Evolutionary conservation across 164 flowering plant species (phyloP).

Genomic region (Pachysandra terminalis): DNA sequence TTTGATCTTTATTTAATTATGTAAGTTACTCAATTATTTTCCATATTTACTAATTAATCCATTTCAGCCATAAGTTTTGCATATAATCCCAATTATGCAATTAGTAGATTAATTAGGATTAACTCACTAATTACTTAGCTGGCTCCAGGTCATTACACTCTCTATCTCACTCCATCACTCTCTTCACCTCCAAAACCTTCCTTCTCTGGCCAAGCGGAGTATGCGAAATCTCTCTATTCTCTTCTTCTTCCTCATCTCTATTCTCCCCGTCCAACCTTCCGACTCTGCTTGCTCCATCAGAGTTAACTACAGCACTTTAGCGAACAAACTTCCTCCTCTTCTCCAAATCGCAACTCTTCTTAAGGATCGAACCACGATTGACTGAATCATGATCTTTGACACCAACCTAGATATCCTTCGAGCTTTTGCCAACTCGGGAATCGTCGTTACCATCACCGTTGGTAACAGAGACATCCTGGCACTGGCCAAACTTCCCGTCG

Average conservation of each 20-base stretch:
- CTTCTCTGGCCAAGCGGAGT: background rate
- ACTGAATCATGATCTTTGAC: constrained; percentile 68
- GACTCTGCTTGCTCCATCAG: constrained; percentile 45
- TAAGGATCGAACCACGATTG: constrained; percentile 47
- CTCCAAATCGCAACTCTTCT: constrained; percentile 61
- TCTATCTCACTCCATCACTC: background rate
- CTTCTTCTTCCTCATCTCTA: background rate
- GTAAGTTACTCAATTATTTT: too few relatives aligned
- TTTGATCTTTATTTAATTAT: too few relatives aligned
- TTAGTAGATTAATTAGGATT: too few relatives aligned
- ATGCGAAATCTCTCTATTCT: background rate
- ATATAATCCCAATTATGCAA: too few relatives aligned
- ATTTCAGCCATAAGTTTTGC: too few relatives aligned
- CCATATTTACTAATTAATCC: too few relatives aligned
- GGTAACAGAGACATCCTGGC: constrained; percentile 57
- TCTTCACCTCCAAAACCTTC: background rate
- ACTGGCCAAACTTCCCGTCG: constrained; percentile 30
- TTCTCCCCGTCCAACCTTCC: constrained; percentile 21
- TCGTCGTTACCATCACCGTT: constrained; percentile 55
- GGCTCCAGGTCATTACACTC: too few relatives aligned
- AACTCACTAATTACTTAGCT: too few relatives aligned
- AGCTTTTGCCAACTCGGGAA: constrained; percentile 66
- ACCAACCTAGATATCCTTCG: constrained; percentile 59
- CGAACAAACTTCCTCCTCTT: constrained; percentile 78
- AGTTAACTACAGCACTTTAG: constrained; percentile 83